phyloP scores from a whole-genome alignment of 2,329 filamentous ascomycete genomes.

The Aspergillus brunneoviolaceus region DNA sequence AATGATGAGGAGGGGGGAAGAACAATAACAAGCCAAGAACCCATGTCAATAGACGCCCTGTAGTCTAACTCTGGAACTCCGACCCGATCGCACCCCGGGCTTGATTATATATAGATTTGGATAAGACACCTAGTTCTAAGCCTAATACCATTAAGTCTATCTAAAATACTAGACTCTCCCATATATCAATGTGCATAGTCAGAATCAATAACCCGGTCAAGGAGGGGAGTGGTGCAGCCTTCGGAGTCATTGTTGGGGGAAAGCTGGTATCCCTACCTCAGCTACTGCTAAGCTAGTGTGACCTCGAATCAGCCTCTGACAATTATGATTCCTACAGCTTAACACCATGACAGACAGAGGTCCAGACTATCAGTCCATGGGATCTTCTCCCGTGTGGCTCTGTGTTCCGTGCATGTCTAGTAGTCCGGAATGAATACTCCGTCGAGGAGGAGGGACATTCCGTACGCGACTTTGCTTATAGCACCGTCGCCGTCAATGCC shows the following conservation, averaged over 20 bases:
- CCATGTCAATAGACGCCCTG: background rate
- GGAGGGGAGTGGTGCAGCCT: background rate
- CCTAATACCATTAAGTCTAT: too few species aligned
- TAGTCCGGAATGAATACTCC: background rate
- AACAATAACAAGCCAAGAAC: background rate
- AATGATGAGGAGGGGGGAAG: background rate
- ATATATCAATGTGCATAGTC: too few species aligned
- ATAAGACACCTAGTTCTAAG: too few species aligned
- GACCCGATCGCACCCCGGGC: background rate
- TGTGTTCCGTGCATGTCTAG: background rate
- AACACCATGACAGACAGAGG: background rate
- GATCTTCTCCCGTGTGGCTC: background rate
- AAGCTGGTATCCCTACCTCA: background rate
- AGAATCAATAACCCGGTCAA: too few species aligned
- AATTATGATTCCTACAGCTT: background rate
- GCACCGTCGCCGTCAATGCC: background rate
- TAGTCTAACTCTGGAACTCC: background rate
- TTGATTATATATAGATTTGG: too few species aligned
- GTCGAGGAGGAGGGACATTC: background rate
- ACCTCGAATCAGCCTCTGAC: background rate
- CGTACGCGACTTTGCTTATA: background rate
- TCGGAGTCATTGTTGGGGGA: background rate
- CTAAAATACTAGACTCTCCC: too few species aligned
- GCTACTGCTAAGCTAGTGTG: background rate
- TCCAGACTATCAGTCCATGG: background rate